Conservation (phyloP, 805 yeast species). For the Cyberlindnera amylophila region DNA sequence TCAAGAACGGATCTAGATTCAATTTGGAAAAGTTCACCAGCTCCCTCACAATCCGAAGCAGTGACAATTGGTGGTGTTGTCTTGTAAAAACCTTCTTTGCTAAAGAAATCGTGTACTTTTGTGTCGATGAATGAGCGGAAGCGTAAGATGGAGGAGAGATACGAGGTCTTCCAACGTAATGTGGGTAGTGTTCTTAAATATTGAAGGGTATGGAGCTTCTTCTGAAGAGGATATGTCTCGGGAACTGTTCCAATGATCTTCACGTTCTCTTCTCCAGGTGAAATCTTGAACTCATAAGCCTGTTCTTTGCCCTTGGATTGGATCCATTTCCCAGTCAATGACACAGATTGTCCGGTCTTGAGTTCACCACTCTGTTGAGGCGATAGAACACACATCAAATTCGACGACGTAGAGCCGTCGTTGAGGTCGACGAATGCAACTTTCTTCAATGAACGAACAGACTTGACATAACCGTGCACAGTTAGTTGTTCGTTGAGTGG, state of each 20-base stretch:
- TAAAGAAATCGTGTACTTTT: slow-evolving; percentile 51
- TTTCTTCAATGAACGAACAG: slow-evolving; percentile 69
- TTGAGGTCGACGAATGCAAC: slow-evolving; percentile 74
- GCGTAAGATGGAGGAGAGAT: slow-evolving; percentile 63
- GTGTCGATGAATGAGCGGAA: slow-evolving; percentile 67
- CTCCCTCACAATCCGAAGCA: slow-evolving; percentile 93
- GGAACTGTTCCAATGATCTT: slow-evolving; percentile 58
- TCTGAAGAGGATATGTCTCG: slow-evolving; percentile 75
- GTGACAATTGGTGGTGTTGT: slow-evolving; percentile 87
- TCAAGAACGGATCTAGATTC: slow-evolving; percentile 30
- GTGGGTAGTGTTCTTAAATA: slow-evolving; percentile 72
- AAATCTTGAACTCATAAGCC: slow-evolving; percentile 44
- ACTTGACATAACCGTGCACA: slow-evolving; percentile 71
- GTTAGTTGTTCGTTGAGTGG: slow-evolving; percentile 35
- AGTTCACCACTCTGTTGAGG: slow-evolving; percentile 30
- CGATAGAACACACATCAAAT: slow-evolving; percentile 53
- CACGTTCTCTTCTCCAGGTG: slow-evolving; percentile 32
- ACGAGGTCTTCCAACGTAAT: slow-evolving; percentile 67
- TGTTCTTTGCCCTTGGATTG: slow-evolving; percentile 50
- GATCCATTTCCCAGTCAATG: slow-evolving; percentile 40
- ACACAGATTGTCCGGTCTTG: slow-evolving; percentile 47
- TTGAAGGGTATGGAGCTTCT: slow-evolving; percentile 64
- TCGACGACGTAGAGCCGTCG: slow-evolving; percentile 66
- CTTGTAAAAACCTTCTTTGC: slow-evolving; percentile 52
- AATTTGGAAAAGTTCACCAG: slow-evolving; percentile 81